These are phyloP conservation scores for Cryptosporidium bovis DNA, from an alignment of 169 alveolate genomes.

Conservation along the genomic window DNA sequence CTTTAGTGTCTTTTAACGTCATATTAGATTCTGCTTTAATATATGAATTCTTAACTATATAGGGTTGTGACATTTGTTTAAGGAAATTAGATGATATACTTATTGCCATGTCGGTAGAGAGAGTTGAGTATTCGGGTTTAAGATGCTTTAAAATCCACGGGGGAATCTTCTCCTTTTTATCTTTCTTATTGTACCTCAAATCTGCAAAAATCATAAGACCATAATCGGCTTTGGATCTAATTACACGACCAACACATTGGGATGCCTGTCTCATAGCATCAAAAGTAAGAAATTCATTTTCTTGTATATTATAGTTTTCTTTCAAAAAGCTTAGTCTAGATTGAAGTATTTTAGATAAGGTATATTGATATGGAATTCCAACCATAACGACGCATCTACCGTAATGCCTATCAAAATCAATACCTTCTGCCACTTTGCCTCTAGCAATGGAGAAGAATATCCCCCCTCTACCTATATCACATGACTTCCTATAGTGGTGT, in stretches of 20 bases:
- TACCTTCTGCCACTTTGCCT: constrained; percentile 99
- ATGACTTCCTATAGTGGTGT: constrained; percentile 92
- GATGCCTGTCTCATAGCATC: constrained; percentile 99
- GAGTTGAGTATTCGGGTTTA: constrained; percentile 81
- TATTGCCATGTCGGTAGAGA: constrained; percentile 88
- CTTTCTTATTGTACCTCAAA: constrained; percentile 86
- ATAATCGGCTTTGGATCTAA: constrained; percentile 91
- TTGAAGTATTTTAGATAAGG: constrained; percentile 91
- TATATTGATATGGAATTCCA: constrained; percentile 97
- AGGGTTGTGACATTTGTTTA: constrained; percentile 72
- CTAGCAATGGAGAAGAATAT: constrained; percentile 95
- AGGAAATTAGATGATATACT: constrained; percentile 74
- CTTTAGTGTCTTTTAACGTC: neutral
- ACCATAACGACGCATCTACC: constrained; percentile 97
- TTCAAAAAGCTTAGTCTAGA: constrained; percentile 89
- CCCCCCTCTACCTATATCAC: constrained; percentile 98
- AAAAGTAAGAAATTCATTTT: constrained; percentile 95
- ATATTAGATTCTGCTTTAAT: constrained; percentile 4
- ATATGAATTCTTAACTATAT: neutral
- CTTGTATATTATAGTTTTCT: constrained; percentile 92
- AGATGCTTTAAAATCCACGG: constrained; percentile 90
- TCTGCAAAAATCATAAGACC: constrained; percentile 95
- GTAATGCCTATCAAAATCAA: constrained; percentile 97
- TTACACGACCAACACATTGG: constrained; percentile 97
- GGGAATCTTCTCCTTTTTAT: constrained; percentile 88